A percentile compares a stretch with the other conserved stretches of the same genome.
phyloP scores from a whole-genome alignment of 768 basidiomycete species.

The Serpula lacrymans region DNA sequence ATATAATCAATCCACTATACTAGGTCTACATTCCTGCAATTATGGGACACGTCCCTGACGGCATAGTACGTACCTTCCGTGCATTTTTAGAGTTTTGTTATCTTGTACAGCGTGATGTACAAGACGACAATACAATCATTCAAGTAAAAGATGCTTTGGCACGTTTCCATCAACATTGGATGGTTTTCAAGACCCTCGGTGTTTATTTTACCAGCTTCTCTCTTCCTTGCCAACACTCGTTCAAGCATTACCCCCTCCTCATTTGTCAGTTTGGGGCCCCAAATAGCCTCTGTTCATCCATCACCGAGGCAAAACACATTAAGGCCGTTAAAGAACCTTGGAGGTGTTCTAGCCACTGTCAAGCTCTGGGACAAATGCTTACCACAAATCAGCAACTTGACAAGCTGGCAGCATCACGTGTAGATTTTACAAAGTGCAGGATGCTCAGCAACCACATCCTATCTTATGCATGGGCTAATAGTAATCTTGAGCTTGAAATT shows the following conservation, averaged over 20 bases:
- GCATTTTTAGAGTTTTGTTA: too few relatives aligned
- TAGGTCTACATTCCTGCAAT: conserved; percentile 6
- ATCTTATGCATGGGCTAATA: too few relatives aligned
- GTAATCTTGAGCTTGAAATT: too few relatives aligned
- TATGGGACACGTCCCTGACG: too few relatives aligned
- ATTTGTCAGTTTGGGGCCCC: conserved; percentile 14
- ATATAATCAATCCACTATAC: neutral
- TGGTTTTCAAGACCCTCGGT: conserved; percentile 1
- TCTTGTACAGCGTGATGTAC: too few relatives aligned
- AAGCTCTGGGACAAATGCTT: conserved; percentile 21
- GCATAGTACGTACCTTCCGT: too few relatives aligned
- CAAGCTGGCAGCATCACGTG: conserved; percentile 7
- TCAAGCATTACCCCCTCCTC: conserved; percentile 11
- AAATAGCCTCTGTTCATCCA: conserved; percentile 10
- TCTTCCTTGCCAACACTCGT: conserved; percentile 22
- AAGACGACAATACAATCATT: conserved; percentile 9
- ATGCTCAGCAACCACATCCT: conserved; percentile 6
- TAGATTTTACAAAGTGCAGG: neutral
- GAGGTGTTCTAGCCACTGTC: conserved; percentile 7
- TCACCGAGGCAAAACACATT: conserved; percentile 14
- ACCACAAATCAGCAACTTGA: conserved; percentile 16
- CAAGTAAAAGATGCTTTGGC: conserved; percentile 2
- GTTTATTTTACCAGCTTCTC: conserved; percentile 7
- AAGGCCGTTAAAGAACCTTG: conserved; percentile 4
- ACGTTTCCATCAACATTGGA: conserved; percentile 5